Base-by-base conservation (phyloP, 2,329 filamentous ascomycete genomes). In the Aspergillus fumigatiaffinis region DNA sequence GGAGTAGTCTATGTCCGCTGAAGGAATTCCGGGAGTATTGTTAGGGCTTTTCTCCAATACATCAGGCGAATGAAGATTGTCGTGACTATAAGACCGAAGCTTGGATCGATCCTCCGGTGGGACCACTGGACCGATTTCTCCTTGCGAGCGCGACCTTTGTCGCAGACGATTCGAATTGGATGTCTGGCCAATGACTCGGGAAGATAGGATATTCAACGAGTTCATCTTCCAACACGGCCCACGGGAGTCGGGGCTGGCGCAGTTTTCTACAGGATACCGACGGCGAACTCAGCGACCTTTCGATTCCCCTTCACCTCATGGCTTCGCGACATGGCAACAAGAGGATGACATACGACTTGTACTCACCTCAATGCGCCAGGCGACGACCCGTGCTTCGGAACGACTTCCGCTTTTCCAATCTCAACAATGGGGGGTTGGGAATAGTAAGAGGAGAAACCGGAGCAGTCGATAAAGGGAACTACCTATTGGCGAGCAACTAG, bases 121-220 rank as follows among this genome's bases (percentile, higher is more conserved):
- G 35, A 65, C 69, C 14, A 62, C 66, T 48, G 68, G 68, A 58
- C 68, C 68, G 55, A 75, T 71, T 60, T 81, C 79, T 65, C 78
- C 78, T 65, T 83, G 77, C 42, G 82, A 84, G 60, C 76, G 76
- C 60, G 82, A 81, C 66, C 83, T 81, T 60, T 81, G 80, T 62
- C 82, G 80, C 57, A 76, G 71, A 57, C 66, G 71, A 55, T 65
- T 69, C 53, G 81, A 73, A 59, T 77, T 76, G 63, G 82, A 79
- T 63, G 82, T 81, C 71, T 80, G 80, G 71, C 84, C 83, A 71
- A 87, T 84, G 73, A 92, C 90, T 79, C 89, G 88, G 74, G 90
- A 87, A 71, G 91, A 94, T 75, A 97, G 86, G 75, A 96, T 91
- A 80, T 94, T 96, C 81, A 96, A 82, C 70, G 92, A 96, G 87